Evolutionary conservation across 495 filamentous ascomycete genomes (phyloP).

Genomic region (Aeminium ludgeri): DNA sequence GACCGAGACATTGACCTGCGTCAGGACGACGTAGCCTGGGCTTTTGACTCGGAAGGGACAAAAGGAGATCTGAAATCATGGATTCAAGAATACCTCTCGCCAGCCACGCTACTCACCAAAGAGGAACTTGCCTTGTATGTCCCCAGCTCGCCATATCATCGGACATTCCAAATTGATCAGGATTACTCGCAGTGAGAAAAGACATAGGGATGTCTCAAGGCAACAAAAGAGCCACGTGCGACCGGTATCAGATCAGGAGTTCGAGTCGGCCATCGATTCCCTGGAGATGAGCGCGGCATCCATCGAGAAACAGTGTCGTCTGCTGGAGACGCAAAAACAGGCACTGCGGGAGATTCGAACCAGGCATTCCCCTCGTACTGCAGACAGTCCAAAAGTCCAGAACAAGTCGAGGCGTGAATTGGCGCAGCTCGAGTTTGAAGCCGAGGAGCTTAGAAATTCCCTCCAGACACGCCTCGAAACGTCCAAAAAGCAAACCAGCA

Average conservation of each 20-base stretch:
- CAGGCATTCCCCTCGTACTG: constrained; percentile 15
- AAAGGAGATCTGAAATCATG: constrained; percentile 15
- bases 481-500: constrained; percentile 12
- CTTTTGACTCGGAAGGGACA: constrained; percentile 20
- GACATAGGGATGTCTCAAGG: constrained; percentile 1
- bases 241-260: constrained; percentile 19
- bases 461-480: constrained; percentile 14
- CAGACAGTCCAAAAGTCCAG: too few species aligned
- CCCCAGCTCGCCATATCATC: too few species aligned
- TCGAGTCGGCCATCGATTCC: constrained; percentile 19
- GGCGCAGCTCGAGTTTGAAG: constrained; percentile 19
- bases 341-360: constrained; percentile 19
- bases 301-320: constrained; percentile 23
- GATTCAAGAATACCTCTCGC: constrained; percentile 21
- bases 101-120: constrained; percentile 19
- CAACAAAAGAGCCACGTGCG: constrained; percentile 8
- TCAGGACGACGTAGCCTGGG: constrained; percentile 21
- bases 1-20: constrained; percentile 19
- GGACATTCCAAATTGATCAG: too few species aligned
- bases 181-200: too few species aligned
- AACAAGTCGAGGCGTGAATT: constrained; percentile 19
- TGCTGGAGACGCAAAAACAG: constrained; percentile 22
- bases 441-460: constrained; percentile 17
- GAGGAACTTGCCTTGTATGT: constrained; percentile 25
- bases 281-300: constrained; percentile 22